Evolutionary conservation across 306 rosid species (phyloP).

Genomic region (Nissolia schottii): DNA sequence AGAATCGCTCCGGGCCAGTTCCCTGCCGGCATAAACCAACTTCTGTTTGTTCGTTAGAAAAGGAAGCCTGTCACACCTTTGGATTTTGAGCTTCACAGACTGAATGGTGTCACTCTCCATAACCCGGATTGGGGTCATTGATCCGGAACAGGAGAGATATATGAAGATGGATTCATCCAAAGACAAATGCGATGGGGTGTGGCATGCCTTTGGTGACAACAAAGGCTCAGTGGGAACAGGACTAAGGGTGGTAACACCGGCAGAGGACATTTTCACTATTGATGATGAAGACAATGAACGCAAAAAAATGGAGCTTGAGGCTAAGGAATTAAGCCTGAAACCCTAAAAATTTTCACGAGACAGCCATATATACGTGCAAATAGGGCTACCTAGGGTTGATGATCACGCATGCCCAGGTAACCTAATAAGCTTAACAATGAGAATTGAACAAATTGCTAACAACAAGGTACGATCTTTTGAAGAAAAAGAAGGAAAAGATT

Average conservation of each 20-base stretch:
- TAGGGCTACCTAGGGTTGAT: slow-evolving; percentile 24
- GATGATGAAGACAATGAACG: background rate
- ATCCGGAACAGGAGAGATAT: slow-evolving; percentile 56
- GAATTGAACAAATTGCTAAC: slow-evolving; percentile 3
- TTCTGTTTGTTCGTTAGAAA: slow-evolving; percentile 79
- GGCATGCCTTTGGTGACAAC: slow-evolving; percentile 31
- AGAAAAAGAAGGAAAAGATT: background rate
- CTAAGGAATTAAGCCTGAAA: background rate
- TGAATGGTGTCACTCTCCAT: slow-evolving; percentile 69
- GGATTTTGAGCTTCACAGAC: slow-evolving; percentile 79
- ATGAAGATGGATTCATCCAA: slow-evolving; percentile 51
- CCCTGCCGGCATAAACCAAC: slow-evolving; percentile 81
- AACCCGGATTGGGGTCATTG: slow-evolving; percentile 63
- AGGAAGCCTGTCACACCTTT: slow-evolving; percentile 52
- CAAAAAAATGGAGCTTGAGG: background rate
- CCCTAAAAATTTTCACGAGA: slow-evolving; percentile 19
- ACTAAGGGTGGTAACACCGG: slow-evolving; percentile 58
- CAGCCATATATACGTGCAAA: slow-evolving; percentile 22
- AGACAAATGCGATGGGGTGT: slow-evolving; percentile 36
- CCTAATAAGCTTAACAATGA: background rate
- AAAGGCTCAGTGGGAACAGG: slow-evolving; percentile 47
- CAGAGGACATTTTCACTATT: slow-evolving; percentile 60
- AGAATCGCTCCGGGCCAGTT: slow-evolving; percentile 59
- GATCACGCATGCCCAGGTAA: slow-evolving; percentile 27
- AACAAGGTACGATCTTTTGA: background rate